These are phyloP conservation scores for Carpinus viminea DNA, from an alignment of 306 rosid species.

Conservation along the genomic window DNA sequence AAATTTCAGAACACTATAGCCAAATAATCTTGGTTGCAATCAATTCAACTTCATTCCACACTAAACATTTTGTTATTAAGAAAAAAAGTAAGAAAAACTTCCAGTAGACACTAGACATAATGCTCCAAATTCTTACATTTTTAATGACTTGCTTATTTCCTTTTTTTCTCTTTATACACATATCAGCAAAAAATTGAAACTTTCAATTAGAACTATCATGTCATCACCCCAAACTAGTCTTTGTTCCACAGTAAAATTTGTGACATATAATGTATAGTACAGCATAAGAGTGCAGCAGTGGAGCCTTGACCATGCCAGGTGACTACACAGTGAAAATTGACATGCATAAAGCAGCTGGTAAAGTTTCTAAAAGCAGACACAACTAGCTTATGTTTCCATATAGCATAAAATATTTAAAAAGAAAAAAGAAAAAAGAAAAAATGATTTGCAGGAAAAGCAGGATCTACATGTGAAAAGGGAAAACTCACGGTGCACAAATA, in stretches of 20 bases:
- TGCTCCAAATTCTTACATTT: not conserved
- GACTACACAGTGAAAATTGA: not conserved
- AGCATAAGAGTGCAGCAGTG: not conserved
- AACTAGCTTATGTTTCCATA: not conserved
- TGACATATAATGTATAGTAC: not conserved
- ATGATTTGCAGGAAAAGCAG: conserved; percentile 11
- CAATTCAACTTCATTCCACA: not conserved
- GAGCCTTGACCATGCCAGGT: not conserved
- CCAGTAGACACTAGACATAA: not conserved
- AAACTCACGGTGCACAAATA: conserved; percentile 79
- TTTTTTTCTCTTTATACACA: not conserved
- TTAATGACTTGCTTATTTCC: not conserved
- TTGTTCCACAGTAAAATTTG: not conserved
- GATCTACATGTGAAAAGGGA: conserved; percentile 17
- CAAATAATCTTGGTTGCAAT: not conserved
- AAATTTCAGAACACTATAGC: not conserved
- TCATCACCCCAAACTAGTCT: not conserved
- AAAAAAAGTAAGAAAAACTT: not conserved
- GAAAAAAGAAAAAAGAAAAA: conserved; percentile 18
- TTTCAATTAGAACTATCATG: not conserved
- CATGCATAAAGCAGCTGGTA: not conserved
- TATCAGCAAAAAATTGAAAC: not conserved
- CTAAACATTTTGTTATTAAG: not conserved
- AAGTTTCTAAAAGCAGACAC: not conserved
- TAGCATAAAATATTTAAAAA: not conserved